Conservation (phyloP, 1,284 basidiomycete species). For the Schizophyllum amplum region DNA sequence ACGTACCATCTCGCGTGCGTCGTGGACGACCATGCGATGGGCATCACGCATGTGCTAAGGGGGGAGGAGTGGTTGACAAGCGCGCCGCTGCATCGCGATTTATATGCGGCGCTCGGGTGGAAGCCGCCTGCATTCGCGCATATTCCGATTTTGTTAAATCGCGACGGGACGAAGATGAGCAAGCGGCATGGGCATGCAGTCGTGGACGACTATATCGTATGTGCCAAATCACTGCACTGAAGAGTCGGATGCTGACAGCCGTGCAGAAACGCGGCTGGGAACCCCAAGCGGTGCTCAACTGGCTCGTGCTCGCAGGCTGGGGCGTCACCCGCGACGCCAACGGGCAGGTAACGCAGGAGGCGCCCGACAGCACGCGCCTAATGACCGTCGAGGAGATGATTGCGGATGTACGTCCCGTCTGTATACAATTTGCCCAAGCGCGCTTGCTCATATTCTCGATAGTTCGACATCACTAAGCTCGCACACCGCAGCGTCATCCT, state of each 20-base stretch:
- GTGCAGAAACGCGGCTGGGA: conserved; percentile 78
- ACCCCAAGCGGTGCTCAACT: conserved; percentile 85
- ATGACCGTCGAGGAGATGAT: conserved; percentile 63
- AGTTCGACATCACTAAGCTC: conserved; percentile 67
- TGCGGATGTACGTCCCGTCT: conserved; percentile 34
- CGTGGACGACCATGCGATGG: conserved; percentile 95
- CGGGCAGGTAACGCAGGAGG: conserved; percentile 13
- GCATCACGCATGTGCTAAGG: conserved; percentile 89
- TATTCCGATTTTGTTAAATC: conserved; percentile 84
- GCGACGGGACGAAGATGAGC: conserved; percentile 90
- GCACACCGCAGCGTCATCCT: conserved; percentile 73
- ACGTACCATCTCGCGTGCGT: conserved; percentile 97
- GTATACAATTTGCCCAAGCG: not conserved
- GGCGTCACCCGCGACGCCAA: conserved; percentile 44
- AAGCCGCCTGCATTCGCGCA: conserved; percentile 82
- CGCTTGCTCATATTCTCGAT: not conserved
- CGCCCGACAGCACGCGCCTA: conserved; percentile 57
- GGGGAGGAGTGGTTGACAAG: conserved; percentile 99
- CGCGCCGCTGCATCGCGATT: conserved; percentile 84
- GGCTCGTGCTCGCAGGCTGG: conserved; percentile 92
- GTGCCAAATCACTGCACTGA: conserved; percentile 15
- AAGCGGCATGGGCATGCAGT: conserved; percentile 89
- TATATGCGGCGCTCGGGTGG: conserved; percentile 78
- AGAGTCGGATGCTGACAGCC: conserved; percentile 1
- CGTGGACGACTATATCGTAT: conserved; percentile 80